phyloP scores from a whole-genome alignment of 1,284 basidiomycete species.

The Ceratobasidium sp. region DNA sequence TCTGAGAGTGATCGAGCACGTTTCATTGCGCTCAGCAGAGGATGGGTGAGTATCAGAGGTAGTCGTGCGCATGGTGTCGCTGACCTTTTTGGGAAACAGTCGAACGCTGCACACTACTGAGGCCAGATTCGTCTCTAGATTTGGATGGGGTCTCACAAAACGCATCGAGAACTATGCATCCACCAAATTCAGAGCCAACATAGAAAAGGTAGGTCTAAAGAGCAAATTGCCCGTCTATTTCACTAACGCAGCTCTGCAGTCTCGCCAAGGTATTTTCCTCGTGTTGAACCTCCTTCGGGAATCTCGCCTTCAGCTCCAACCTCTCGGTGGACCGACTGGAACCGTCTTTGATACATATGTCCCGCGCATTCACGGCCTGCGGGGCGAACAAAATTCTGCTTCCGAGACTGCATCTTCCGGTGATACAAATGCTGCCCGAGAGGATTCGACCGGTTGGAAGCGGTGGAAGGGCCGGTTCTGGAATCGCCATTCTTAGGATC shows the following conservation, averaged over 20 bases:
- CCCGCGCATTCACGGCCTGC: constrained; percentile 5
- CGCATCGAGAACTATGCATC: constrained; percentile 79
- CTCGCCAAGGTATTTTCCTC: constrained; percentile 79
- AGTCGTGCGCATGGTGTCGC: neutral
- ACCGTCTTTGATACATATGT: constrained; percentile 34
- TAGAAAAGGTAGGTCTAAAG: constrained; percentile 66
- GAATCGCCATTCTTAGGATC: constrained; percentile 5
- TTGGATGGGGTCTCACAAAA: constrained; percentile 84
- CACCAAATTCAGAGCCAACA: constrained; percentile 75
- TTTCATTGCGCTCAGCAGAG: constrained; percentile 64
- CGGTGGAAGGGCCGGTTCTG: constrained; percentile 33
- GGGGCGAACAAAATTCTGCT: neutral
- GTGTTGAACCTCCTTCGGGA: constrained; percentile 77
- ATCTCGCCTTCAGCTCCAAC: constrained; percentile 71
- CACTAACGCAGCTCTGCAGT: constrained; percentile 56
- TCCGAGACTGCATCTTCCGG: neutral
- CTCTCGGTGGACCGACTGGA: constrained; percentile 27
- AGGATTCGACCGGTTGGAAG: constrained; percentile 2
- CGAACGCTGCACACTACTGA: constrained; percentile 79
- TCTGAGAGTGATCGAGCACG: constrained; percentile 79
- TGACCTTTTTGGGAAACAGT: constrained; percentile 50
- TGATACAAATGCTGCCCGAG: neutral
- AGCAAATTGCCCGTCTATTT: neutral
- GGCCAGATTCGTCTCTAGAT: constrained; percentile 74
- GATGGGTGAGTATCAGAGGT: constrained; percentile 63